Evolutionary conservation across 176 grass and related monocot species (phyloP).

Genomic region (Aegilops tauschii): DNA sequence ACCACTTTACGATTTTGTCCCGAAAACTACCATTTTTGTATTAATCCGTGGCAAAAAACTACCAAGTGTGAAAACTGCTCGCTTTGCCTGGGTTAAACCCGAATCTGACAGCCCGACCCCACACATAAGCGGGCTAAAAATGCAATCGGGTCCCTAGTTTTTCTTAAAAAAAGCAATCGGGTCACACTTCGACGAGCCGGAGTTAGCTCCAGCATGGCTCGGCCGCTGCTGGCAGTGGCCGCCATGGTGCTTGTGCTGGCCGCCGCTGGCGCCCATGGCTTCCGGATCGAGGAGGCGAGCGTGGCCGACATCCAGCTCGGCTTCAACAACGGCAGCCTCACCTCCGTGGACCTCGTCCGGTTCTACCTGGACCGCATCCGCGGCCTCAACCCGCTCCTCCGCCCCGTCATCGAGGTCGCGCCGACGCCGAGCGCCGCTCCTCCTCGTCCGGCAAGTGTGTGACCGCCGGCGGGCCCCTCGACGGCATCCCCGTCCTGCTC

Average conservation of each 20-base stretch:
- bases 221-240: background rate
- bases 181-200: too few species aligned
- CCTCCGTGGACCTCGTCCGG: conserved; percentile 22
- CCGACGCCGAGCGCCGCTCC: background rate
- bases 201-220: background rate
- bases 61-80: too few species aligned
- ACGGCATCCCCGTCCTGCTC: conserved; percentile 43
- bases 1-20: too few species aligned
- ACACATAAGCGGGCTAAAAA: too few species aligned
- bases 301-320: conserved; percentile 42
- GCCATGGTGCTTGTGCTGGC: background rate
- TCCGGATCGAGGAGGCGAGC: conserved; percentile 45
- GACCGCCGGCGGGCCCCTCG: conserved; percentile 7
- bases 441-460: background rate
- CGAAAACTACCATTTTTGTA: too few species aligned
- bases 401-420: conserved; percentile 44
- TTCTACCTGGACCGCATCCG: conserved; percentile 32
- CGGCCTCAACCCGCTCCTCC: conserved; percentile 40
- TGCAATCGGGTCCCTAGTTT: too few species aligned
- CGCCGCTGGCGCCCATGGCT: background rate
- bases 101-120: too few species aligned
- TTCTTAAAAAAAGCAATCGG: too few species aligned
- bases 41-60: too few species aligned
- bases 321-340: conserved; percentile 40
- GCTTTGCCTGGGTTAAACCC: too few species aligned